Evolutionary conservation across 2,329 filamentous ascomycete species (phyloP).

Genomic region (Hypoxylon sp.): DNA sequence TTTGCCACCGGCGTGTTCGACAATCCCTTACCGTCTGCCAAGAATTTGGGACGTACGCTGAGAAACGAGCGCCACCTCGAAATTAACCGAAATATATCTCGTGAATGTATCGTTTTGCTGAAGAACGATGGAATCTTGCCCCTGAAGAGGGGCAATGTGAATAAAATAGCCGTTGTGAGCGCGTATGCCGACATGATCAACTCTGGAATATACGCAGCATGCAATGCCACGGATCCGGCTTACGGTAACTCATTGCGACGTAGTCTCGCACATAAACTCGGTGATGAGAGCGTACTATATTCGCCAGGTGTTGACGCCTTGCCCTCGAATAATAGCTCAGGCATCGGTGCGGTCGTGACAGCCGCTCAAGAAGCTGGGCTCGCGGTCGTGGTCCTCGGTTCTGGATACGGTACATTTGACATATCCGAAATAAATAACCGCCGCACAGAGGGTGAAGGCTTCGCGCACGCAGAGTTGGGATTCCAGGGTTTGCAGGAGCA

Average conservation of each 20-base stretch:
- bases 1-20: slow-evolving; percentile 47
- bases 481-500: slow-evolving; percentile 55
- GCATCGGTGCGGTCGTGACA: slow-evolving; percentile 44
- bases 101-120: slow-evolving; percentile 46
- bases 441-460: slow-evolving; percentile 57
- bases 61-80: slow-evolving; percentile 35
- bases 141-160: slow-evolving; percentile 1
- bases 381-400: slow-evolving; percentile 54
- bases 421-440: slow-evolving; percentile 46
- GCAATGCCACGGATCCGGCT: slow-evolving; percentile 41
- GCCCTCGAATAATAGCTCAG: slow-evolving; percentile 37
- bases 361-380: slow-evolving; percentile 52
- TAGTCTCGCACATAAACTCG: slow-evolving; percentile 42
- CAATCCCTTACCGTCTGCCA: slow-evolving; percentile 42
- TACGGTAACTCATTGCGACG: slow-evolving; percentile 45
- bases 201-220: slow-evolving; percentile 35
- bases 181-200: slow-evolving; percentile 42
- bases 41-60: slow-evolving; percentile 34
- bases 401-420: slow-evolving; percentile 44
- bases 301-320: slow-evolving; percentile 38
- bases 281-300: slow-evolving; percentile 45
- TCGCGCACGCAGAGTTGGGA: slow-evolving; percentile 53
- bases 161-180: slow-evolving; percentile 42
- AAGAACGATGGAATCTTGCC: slow-evolving; percentile 45
- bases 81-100: slow-evolving; percentile 42